phyloP scores from a whole-genome alignment of 805 yeast genomes.

The Candida coleopterorum region DNA sequence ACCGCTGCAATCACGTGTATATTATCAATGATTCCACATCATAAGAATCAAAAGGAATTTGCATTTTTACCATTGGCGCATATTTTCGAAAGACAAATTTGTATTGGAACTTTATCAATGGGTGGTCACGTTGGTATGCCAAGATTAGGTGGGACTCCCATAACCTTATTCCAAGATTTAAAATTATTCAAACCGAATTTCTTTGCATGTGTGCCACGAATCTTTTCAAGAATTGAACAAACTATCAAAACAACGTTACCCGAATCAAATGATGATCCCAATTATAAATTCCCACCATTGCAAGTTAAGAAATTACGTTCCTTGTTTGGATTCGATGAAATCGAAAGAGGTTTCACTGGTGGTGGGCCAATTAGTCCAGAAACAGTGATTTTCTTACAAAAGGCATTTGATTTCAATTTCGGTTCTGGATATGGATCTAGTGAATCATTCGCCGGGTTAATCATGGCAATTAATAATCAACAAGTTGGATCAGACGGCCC shows the following conservation, averaged over 20 bases:
- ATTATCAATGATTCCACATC: slow-evolving; percentile 21
- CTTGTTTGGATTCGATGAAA: slow-evolving; percentile 29
- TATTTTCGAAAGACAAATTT: slow-evolving; percentile 47
- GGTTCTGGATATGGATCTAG: slow-evolving; percentile 72
- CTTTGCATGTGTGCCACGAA: slow-evolving; percentile 34
- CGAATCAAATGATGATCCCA: slow-evolving; percentile 34
- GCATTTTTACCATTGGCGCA: slow-evolving; percentile 58
- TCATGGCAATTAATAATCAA: slow-evolving; percentile 39
- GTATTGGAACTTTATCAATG: slow-evolving; percentile 38
- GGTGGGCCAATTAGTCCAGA: slow-evolving; percentile 72
- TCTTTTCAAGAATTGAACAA: slow-evolving; percentile 30
- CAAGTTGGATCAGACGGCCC: slow-evolving; percentile 35
- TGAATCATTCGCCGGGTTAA: slow-evolving; percentile 57
- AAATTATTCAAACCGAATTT: slow-evolving; percentile 23
- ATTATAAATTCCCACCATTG: slow-evolving; percentile 11
- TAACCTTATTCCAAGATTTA: slow-evolving; percentile 26
- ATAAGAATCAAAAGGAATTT: slow-evolving; percentile 20
- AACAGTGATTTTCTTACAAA: slow-evolving; percentile 56
- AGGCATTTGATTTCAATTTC: slow-evolving; percentile 52
- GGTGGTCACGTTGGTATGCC: slow-evolving; percentile 56
- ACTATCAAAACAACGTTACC: slow-evolving; percentile 18
- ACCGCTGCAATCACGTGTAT: slow-evolving; percentile 43
- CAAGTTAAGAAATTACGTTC: slow-evolving; percentile 31
- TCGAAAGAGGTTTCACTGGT: slow-evolving; percentile 30
- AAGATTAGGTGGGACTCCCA: slow-evolving; percentile 24